Conservation (phyloP, 805 yeast genomes). For the Tetrapisispora iriomotensis region DNA sequence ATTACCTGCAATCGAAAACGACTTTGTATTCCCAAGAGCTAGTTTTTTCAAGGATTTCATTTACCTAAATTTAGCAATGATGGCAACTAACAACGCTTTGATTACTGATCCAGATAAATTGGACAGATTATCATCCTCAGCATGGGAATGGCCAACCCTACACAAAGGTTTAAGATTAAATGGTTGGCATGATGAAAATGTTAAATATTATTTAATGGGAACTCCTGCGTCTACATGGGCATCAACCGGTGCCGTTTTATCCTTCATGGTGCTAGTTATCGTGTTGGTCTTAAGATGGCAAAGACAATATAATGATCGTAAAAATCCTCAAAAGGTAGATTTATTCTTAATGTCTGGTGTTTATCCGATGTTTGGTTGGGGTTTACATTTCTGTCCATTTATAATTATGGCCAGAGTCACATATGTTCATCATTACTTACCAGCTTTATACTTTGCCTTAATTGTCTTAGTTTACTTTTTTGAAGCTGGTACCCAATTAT, state of each 20-base stretch:
- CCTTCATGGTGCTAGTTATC: conserved; percentile 40
- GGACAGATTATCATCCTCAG: conserved; percentile 61
- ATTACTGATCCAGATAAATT: conserved; percentile 67
- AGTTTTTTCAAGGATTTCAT: conserved; percentile 66
- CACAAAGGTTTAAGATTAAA: conserved; percentile 68
- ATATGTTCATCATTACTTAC: conserved; percentile 77
- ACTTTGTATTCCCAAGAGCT: conserved; percentile 52
- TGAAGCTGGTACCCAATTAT: conserved; percentile 34
- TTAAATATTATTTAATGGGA: conserved; percentile 63
- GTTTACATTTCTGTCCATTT: conserved; percentile 66
- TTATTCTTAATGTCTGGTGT: conserved; percentile 60
- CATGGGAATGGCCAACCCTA: conserved; percentile 87
- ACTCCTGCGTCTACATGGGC: conserved; percentile 76
- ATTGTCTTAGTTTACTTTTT: conserved; percentile 44
- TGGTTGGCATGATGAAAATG: conserved; percentile 58
- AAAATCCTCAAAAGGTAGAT: conserved; percentile 36
- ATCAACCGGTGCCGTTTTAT: conserved; percentile 50
- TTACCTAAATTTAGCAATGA: conserved; percentile 73
- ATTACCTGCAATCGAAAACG: conserved; percentile 44
- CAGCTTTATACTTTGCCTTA: conserved; percentile 72
- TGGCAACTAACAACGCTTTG: conserved; percentile 86
- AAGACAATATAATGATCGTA: conserved; percentile 63
- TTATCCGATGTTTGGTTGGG: conserved; percentile 76
- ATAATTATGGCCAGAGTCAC: conserved; percentile 79
- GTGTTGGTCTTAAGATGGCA: conserved; percentile 64